phyloP scores from a whole-genome alignment of 768 basidiomycete species.

The Amanita subjunquillea region DNA sequence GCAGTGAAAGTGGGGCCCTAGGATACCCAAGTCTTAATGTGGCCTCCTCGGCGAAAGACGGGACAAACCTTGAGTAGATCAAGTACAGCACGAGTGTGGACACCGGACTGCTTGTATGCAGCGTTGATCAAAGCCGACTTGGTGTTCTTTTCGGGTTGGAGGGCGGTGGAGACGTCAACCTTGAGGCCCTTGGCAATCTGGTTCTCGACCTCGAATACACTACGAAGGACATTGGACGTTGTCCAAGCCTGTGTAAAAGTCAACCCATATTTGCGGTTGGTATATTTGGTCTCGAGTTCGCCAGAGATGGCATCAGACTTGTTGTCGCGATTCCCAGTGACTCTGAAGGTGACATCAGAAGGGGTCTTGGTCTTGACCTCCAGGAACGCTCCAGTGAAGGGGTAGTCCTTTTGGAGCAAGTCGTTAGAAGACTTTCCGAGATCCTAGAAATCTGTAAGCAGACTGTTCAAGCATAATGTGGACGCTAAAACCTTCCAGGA shows the following conservation, averaged over 20 bases:
- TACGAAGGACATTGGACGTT: slow-evolving; percentile 85
- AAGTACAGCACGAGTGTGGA: slow-evolving; percentile 84
- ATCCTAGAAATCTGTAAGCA: slow-evolving; percentile 40
- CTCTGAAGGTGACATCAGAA: slow-evolving; percentile 89
- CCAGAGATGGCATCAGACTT: slow-evolving; percentile 67
- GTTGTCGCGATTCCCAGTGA: slow-evolving; percentile 71
- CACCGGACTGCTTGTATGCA: slow-evolving; percentile 90
- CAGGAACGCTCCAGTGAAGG: slow-evolving; percentile 58
- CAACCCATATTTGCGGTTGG: slow-evolving; percentile 85
- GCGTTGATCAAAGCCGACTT: slow-evolving; percentile 80
- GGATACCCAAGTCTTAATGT: not conserved
- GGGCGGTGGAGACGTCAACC: slow-evolving; percentile 76
- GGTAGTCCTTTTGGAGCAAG: slow-evolving; percentile 88
- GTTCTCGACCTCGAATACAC: slow-evolving; percentile 91
- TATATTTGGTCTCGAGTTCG: slow-evolving; percentile 94
- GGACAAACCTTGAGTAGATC: slow-evolving; percentile 85
- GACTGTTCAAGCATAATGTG: not conserved
- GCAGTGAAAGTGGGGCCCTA: slow-evolving; percentile 97
- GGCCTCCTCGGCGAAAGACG: slow-evolving; percentile 6
- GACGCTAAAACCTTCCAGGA: slow-evolving; percentile 74
- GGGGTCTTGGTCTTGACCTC: slow-evolving; percentile 88
- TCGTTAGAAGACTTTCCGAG: slow-evolving; percentile 97
- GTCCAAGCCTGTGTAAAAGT: slow-evolving; percentile 95
- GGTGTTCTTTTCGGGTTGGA: slow-evolving; percentile 78
- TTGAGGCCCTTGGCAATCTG: slow-evolving; percentile 97